Evolutionary conservation across 1,284 basidiomycete species (phyloP).

Genomic region (Boletus semigastroideus): DNA sequence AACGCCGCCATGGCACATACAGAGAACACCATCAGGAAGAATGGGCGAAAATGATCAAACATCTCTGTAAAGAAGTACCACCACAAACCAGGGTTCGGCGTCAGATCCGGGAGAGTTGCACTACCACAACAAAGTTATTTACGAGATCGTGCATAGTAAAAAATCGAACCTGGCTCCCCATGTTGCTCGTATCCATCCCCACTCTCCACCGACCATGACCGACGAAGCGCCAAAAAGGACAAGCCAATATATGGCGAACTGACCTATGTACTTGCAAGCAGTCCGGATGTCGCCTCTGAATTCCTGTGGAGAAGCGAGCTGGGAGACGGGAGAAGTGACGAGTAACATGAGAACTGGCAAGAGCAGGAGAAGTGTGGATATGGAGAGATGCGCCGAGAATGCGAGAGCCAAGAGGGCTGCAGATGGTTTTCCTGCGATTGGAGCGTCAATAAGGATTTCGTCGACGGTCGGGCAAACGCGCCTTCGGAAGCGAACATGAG

Average conservation of each 20-base stretch:
- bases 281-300: constrained; percentile 40
- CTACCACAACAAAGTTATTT: constrained; percentile 36
- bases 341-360: constrained; percentile 69
- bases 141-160: not conserved
- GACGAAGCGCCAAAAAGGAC: constrained; percentile 39
- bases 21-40: constrained; percentile 96
- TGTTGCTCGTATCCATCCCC: constrained; percentile 69
- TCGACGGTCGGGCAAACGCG: constrained; percentile 30
- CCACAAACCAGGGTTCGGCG: constrained; percentile 93
- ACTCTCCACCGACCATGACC: constrained; percentile 52
- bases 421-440: constrained; percentile 49
- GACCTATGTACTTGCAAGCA: constrained; percentile 39
- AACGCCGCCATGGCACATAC: constrained; percentile 42
- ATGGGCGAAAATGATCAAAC: constrained; percentile 96
- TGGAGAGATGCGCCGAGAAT: constrained; percentile 66
- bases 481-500: constrained; percentile 75
- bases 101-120: constrained; percentile 77
- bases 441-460: not conserved
- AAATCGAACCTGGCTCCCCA: constrained; percentile 81
- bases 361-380: constrained; percentile 70
- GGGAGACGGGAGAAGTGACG: constrained; percentile 56
- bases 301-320: constrained; percentile 58
- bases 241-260: constrained; percentile 52
- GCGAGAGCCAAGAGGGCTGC: constrained; percentile 66
- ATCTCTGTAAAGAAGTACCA: constrained; percentile 99